These are phyloP conservation scores for Leccinum disarticulatum DNA, from an alignment of 768 basidiomycete species.

Conservation along the genomic window DNA sequence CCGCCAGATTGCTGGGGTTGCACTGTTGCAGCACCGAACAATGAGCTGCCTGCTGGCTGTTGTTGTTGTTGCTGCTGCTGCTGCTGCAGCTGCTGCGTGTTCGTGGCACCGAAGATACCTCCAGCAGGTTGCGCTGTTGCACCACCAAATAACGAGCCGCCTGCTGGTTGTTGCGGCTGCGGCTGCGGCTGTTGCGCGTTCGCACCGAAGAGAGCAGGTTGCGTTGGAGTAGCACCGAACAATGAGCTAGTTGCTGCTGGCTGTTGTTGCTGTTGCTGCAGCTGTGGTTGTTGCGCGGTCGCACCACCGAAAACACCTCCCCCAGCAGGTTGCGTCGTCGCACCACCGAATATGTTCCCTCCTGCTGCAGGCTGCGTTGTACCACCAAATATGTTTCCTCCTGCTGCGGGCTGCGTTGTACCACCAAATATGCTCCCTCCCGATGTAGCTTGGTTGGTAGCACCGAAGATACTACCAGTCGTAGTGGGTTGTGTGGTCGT, in stretches of 20 bases:
- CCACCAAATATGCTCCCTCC: constrained; percentile 25
- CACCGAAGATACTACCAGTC: constrained; percentile 15
- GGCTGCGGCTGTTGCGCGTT: not conserved
- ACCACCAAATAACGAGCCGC: not conserved
- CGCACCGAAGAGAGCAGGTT: constrained; percentile 22
- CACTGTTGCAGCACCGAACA: constrained; percentile 23
- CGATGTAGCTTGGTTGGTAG: constrained; percentile 4
- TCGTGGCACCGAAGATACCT: constrained; percentile 7
- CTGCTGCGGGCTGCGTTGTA: constrained; percentile 18
- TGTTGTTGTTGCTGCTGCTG: not conserved
- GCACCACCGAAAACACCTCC: constrained; percentile 21
- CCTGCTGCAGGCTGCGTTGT: constrained; percentile 21
- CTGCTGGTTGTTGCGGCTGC: not conserved
- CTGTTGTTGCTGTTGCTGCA: not conserved
- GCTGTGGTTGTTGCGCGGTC: not conserved
- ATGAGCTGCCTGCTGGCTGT: not conserved
- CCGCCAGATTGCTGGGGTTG: constrained; percentile 26
- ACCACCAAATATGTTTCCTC: constrained; percentile 16
- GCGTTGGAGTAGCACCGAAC: constrained; percentile 22
- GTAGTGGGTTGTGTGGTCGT: constrained; percentile 16
- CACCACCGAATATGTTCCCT: constrained; percentile 22
- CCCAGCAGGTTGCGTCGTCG: constrained; percentile 22
- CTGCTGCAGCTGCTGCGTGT: constrained; percentile 21
- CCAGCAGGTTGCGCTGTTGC: not conserved
- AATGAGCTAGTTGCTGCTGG: not conserved